Conservation (phyloP, 345 rosid genomes). For the Microthlaspi erraticum region DNA sequence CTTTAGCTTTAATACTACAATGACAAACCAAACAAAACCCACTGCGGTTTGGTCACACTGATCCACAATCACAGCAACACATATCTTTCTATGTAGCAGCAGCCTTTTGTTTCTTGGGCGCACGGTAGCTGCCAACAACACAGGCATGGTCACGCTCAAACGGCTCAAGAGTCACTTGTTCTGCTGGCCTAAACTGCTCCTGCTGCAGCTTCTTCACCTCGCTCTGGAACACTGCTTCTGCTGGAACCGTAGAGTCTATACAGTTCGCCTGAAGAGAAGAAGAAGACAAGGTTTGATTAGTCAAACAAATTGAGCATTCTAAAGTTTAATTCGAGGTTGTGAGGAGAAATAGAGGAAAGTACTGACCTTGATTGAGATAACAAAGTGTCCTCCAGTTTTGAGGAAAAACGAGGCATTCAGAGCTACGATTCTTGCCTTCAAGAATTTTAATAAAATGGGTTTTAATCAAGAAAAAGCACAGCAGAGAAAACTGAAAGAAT, state of each 20-base stretch:
- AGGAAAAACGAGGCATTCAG: slow-evolving; percentile 82
- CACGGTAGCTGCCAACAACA: slow-evolving; percentile 83
- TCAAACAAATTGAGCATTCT: background rate
- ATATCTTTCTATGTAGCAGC: slow-evolving; percentile 27
- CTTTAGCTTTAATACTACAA: background rate
- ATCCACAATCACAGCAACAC: background rate
- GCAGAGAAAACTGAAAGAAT: background rate
- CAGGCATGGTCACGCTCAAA: slow-evolving; percentile 98
- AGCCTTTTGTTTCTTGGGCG: slow-evolving; percentile 83
- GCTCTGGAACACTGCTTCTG: slow-evolving; percentile 78
- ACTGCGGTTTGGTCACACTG: slow-evolving; percentile 1
- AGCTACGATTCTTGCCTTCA: slow-evolving; percentile 91
- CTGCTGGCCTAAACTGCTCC: slow-evolving; percentile 86
- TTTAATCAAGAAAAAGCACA: slow-evolving; percentile 7
- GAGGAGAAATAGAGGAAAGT: background rate
- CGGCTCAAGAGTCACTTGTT: slow-evolving; percentile 94
- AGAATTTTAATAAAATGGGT: slow-evolving; percentile 19
- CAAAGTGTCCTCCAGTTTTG: slow-evolving; percentile 94
- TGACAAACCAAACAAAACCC: background rate
- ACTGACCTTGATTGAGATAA: slow-evolving; percentile 91
- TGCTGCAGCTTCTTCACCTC: slow-evolving; percentile 88
- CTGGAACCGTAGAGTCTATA: slow-evolving; percentile 88
- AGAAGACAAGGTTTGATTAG: background rate
- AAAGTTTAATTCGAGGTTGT: background rate
- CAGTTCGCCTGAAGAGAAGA: slow-evolving; percentile 73